These are phyloP conservation scores for Phytopythium kandeliae DNA, from an alignment of 352 stramenopile genomes.

Conservation along the genomic window DNA sequence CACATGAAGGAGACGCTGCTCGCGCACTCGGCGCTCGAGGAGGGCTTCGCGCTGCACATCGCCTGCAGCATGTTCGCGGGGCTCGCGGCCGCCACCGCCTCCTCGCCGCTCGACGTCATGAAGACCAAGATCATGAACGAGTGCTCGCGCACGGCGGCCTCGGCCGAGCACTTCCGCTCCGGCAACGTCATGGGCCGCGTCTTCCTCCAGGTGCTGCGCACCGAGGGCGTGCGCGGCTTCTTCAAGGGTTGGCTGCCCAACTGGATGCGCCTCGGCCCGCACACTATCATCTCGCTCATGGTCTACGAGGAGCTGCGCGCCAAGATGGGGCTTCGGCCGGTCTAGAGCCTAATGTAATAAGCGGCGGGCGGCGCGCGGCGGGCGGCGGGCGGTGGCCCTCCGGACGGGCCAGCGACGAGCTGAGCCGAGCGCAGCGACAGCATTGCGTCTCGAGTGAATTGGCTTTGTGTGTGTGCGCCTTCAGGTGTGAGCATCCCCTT, in stretches of 20 bases:
- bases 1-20: slow-evolving; percentile 60
- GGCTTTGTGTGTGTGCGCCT: background rate
- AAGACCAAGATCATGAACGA: slow-evolving; percentile 84
- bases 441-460: background rate
- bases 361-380: too few species aligned
- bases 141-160: slow-evolving; percentile 31
- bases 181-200: slow-evolving; percentile 31
- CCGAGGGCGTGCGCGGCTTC: slow-evolving; percentile 48
- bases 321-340: slow-evolving; percentile 30
- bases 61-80: slow-evolving; percentile 65
- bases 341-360: slow-evolving; percentile 16
- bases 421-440: too few species aligned
- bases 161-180: slow-evolving; percentile 20
- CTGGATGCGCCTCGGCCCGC: slow-evolving; percentile 55
- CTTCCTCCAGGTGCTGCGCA: slow-evolving; percentile 42
- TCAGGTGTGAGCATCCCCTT: background rate
- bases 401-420: too few species aligned
- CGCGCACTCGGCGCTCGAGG: slow-evolving; percentile 30
- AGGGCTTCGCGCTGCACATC: slow-evolving; percentile 51
- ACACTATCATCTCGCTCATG: slow-evolving; percentile 70
- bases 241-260: slow-evolving; percentile 68
- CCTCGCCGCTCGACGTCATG: slow-evolving; percentile 67
- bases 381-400: too few species aligned
- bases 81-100: slow-evolving; percentile 51
- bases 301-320: slow-evolving; percentile 59